A percentile compares a stretch with the other conserved stretches of the same genome.
These are phyloP conservation scores for Penicillium desertorum DNA, from an alignment of 495 filamentous ascomycete species.

Conservation along the genomic window DNA sequence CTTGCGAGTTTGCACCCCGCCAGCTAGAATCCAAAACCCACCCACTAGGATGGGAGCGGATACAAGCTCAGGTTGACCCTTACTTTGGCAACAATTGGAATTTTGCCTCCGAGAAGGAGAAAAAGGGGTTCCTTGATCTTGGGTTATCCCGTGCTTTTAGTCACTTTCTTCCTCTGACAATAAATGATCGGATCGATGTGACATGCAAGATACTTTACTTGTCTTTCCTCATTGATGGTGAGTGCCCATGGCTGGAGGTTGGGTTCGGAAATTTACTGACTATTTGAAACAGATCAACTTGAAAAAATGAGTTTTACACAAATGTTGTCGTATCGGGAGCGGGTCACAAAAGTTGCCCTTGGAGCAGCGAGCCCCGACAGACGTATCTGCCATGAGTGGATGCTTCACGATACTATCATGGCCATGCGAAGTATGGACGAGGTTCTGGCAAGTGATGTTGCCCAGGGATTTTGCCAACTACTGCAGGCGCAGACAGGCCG, in stretches of 20 bases:
- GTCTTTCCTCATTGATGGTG: conserved; percentile 23
- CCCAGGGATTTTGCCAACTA: conserved; percentile 23
- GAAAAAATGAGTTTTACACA: conserved; percentile 25
- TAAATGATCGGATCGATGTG: conserved; percentile 20
- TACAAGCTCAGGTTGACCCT: conserved; percentile 24
- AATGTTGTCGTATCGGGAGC: conserved; percentile 24
- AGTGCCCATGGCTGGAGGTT: neutral
- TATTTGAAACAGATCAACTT: conserved; percentile 17
- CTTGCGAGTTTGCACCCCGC: conserved; percentile 9
- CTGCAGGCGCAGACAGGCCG: conserved; percentile 20
- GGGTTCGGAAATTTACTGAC: neutral
- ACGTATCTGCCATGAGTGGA: conserved; percentile 19
- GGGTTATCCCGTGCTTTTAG: conserved; percentile 26
- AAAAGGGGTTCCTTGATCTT: conserved; percentile 15
- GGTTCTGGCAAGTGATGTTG: conserved; percentile 14
- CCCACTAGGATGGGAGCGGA: conserved; percentile 18
- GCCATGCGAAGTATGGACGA: conserved; percentile 18
- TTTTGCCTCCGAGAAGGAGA: conserved; percentile 22
- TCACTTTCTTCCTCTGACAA: conserved; percentile 21
- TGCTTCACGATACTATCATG: conserved; percentile 21
- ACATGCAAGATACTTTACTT: conserved; percentile 25
- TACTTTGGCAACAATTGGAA: conserved; percentile 20
- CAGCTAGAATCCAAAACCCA: conserved; percentile 21
- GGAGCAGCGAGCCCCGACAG: conserved; percentile 11
- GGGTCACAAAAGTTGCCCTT: conserved; percentile 16